Evolutionary conservation across 352 stramenopile species (phyloP).

Genomic region (Pythium scleroteichum): DNA sequence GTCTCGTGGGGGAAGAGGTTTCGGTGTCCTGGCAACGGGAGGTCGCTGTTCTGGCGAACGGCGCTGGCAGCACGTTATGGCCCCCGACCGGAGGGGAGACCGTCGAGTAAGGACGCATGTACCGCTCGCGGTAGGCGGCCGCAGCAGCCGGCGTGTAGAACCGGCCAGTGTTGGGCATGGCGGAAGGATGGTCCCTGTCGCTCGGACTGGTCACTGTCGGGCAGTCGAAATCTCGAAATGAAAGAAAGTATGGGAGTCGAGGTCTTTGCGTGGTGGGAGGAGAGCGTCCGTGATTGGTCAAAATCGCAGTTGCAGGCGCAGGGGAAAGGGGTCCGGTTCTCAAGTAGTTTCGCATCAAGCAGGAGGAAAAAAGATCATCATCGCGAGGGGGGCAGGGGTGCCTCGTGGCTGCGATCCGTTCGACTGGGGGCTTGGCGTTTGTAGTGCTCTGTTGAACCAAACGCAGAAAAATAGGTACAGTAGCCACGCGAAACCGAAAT

Average conservation of each 20-base stretch:
- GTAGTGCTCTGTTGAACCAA: slow-evolving; percentile 8
- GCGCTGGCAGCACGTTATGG: background rate
- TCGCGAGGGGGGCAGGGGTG: slow-evolving; percentile 4
- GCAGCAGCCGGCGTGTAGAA: slow-evolving; percentile 19
- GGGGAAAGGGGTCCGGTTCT: slow-evolving; percentile 15
- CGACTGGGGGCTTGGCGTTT: slow-evolving; percentile 6
- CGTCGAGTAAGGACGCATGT: slow-evolving; percentile 31
- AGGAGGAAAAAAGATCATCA: slow-evolving; percentile 21
- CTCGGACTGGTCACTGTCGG: background rate
- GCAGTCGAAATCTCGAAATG: slow-evolving; percentile 30
- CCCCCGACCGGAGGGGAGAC: slow-evolving; percentile 20
- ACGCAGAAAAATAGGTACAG: slow-evolving; percentile 1
- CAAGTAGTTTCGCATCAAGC: background rate
- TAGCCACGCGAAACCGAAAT: slow-evolving; percentile 15
- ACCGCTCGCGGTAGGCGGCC: slow-evolving; percentile 25
- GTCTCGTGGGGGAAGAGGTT: background rate
- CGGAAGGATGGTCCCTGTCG: background rate
- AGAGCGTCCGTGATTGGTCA: slow-evolving; percentile 19
- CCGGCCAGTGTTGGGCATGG: slow-evolving; percentile 31
- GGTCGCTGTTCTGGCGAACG: background rate
- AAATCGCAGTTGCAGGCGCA: slow-evolving; percentile 17
- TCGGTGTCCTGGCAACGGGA: background rate
- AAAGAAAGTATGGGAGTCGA: slow-evolving; percentile 6
- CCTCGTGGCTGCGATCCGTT: slow-evolving; percentile 12
- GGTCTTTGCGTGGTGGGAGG: slow-evolving; percentile 24